Evolutionary conservation across 768 basidiomycete species (phyloP).

Genomic region (Agrocybe pediades): DNA sequence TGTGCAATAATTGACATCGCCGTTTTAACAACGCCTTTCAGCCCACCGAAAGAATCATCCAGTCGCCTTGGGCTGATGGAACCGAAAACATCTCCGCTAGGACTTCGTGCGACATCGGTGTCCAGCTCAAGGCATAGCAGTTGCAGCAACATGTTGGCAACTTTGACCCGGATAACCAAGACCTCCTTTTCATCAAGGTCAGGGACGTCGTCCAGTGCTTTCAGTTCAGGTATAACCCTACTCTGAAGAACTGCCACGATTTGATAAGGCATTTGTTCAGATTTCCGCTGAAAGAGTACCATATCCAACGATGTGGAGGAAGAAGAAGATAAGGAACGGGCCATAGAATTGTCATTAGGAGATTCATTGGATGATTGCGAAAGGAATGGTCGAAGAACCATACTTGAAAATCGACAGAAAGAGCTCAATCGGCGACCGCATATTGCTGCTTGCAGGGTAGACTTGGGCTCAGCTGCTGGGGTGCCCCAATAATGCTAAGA

Average conservation of each 20-base stretch:
- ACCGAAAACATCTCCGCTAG: conserved; percentile 23
- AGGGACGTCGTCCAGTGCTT: conserved; percentile 31
- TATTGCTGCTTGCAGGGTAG: conserved; percentile 48
- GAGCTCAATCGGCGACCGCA: conserved; percentile 46
- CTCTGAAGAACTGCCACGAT: conserved; percentile 41
- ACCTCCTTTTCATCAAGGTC: conserved; percentile 15
- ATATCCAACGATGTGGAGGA: conserved; percentile 5
- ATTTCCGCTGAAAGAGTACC: not conserved
- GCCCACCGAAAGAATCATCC: not conserved
- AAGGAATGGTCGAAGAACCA: conserved; percentile 27
- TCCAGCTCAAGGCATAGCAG: conserved; percentile 20
- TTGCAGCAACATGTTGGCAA: conserved; percentile 47
- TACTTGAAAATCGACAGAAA: conserved; percentile 37
- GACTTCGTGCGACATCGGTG: conserved; percentile 2
- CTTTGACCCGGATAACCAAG: conserved; percentile 36
- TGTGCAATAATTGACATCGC: conserved; percentile 15
- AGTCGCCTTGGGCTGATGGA: not conserved
- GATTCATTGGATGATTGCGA: conserved; percentile 17
- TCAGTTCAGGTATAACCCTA: conserved; percentile 51
- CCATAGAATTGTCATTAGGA: not conserved
- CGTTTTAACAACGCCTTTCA: conserved; percentile 18
- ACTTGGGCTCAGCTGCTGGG: conserved; percentile 33
- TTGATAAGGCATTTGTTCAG: conserved; percentile 24
- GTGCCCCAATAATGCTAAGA: conserved; percentile 53
- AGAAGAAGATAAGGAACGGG: conserved; percentile 10